Base-by-base conservation (phyloP, 139 green algal genomes). In the Ettlia oleoabundans region DNA sequence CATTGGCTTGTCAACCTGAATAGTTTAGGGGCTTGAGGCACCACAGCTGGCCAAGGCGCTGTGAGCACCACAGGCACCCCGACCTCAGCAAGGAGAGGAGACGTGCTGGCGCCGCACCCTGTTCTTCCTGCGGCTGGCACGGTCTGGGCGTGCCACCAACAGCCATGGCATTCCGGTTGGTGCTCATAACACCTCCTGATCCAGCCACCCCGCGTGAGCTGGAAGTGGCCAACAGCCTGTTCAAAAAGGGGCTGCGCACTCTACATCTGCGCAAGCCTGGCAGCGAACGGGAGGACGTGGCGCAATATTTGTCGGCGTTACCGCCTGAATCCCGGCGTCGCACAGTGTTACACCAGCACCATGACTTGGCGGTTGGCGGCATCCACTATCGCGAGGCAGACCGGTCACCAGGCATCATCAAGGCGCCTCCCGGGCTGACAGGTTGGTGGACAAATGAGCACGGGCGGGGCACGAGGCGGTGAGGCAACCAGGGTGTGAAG, bases 241-340 rank as follows among this genome's bases (percentile, higher is more conserved):
- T 21, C 19, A 51, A 4, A 28, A 7, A 2, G 86, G 86, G 15
- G 47, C 47, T 90, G 28, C 42, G 63, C 4, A 62, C 32, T 0
- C 52, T 91, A 35, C 88, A 92, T 51, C 19, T 92, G 0, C 68
- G 88, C 24, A 92, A 92, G 76, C 86, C 86, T 0, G 71, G 32
- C 8, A 58, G 42, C 41, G 62, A 30, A 28, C 3, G 19, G 3
- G 43, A 78, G 37, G n/a, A 80, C 15, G 21, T 86, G 0, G 62
- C 37, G 2, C 15, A 35, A 2, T 91, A 89, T 66, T 26, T 91
- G 22, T 9, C 83, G 8, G 51, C 72, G 21, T 35, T 90, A 6
- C n/a, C 78, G n/a, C 33, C 52, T 0, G 40, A 42, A 0, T 35
- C 80, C 19, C 64, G 84, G 1, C 52, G 40, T 0, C 67, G 71